Conservation (phyloP, 805 yeast species). For the Yarrowia sp. region DNA sequence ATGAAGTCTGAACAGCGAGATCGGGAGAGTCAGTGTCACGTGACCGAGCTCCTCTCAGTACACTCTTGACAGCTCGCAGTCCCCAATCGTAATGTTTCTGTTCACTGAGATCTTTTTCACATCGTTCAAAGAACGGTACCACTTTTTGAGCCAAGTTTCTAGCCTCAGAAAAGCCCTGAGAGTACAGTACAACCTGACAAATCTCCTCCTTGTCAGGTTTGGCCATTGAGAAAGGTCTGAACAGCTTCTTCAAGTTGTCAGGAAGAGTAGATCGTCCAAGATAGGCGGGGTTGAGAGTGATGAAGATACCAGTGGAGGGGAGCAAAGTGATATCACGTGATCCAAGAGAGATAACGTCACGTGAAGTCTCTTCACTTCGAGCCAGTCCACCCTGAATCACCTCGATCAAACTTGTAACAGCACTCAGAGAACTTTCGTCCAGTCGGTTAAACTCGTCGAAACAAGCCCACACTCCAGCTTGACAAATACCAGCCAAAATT, state of each 20-base stretch:
- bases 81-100: slow-evolving; percentile 92
- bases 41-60: slow-evolving; percentile 50
- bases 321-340: slow-evolving; percentile 29
- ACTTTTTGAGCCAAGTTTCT: slow-evolving; percentile 46
- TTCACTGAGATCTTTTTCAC: slow-evolving; percentile 45
- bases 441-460: slow-evolving; percentile 92
- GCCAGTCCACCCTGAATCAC: slow-evolving; percentile 49
- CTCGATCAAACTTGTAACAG: slow-evolving; percentile 79
- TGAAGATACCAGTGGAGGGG: slow-evolving; percentile 59
- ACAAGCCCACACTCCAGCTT: slow-evolving; percentile 91
- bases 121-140: slow-evolving; percentile 52
- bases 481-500: slow-evolving; percentile 72
- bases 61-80: slow-evolving; percentile 71
- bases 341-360: background rate
- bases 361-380: background rate
- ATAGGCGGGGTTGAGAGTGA: slow-evolving; percentile 89
- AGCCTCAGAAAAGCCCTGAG: slow-evolving; percentile 66
- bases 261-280: slow-evolving; percentile 81
- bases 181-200: slow-evolving; percentile 64
- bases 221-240: slow-evolving; percentile 71
- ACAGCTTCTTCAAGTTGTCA: slow-evolving; percentile 76
- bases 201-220: slow-evolving; percentile 68
- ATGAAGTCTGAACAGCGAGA: slow-evolving; percentile 17
- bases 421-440: slow-evolving; percentile 67
- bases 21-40: background rate